A percentile compares a stretch with the other conserved stretches of the same genome.
Conservation (phyloP, 176 grass and related monocot genomes). For the Avena atlantica region DNA sequence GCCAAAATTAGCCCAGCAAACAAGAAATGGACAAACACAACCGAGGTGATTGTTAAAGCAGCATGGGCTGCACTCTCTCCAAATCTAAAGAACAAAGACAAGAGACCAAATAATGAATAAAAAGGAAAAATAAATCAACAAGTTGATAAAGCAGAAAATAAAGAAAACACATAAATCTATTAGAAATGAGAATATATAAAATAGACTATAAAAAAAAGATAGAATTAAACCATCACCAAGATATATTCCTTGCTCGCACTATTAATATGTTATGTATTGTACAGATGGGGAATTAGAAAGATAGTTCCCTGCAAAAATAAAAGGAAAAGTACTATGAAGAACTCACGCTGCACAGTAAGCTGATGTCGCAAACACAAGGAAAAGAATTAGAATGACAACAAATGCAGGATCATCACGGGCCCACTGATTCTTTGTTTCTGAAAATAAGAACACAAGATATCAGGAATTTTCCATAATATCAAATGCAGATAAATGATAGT, state of each 20-base stretch:
- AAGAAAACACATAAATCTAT: background rate
- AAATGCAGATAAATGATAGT: conserved; percentile 33
- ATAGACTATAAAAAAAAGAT: conserved; percentile 7
- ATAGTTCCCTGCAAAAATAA: background rate
- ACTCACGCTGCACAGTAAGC: conserved; percentile 96
- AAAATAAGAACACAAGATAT: conserved; percentile 40
- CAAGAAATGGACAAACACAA: conserved; percentile 83
- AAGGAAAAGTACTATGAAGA: conserved; percentile 13
- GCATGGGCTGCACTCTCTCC: conserved; percentile 75
- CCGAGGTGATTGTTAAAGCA: conserved; percentile 78
- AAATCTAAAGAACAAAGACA: conserved; percentile 60
- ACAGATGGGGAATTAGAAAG: conserved; percentile 8
- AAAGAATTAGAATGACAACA: conserved; percentile 92
- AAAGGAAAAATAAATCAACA: background rate
- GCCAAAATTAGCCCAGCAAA: conserved; percentile 84
- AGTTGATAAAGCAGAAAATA: conserved; percentile 22
- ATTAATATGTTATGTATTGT: background rate
- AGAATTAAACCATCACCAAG: background rate
- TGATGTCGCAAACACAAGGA: conserved; percentile 89
- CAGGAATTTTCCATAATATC: conserved; percentile 25
- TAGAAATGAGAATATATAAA: background rate
- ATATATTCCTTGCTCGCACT: background rate
- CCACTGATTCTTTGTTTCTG: conserved; percentile 99
- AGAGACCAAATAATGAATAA: background rate
- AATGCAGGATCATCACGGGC: conserved; percentile 97